A percentile compares a stretch with the other conserved stretches of the same genome.
These are phyloP conservation scores for Protomyces lactucae-debilis DNA, from an alignment of 1,139 yeast species.

Conservation along the genomic window DNA sequence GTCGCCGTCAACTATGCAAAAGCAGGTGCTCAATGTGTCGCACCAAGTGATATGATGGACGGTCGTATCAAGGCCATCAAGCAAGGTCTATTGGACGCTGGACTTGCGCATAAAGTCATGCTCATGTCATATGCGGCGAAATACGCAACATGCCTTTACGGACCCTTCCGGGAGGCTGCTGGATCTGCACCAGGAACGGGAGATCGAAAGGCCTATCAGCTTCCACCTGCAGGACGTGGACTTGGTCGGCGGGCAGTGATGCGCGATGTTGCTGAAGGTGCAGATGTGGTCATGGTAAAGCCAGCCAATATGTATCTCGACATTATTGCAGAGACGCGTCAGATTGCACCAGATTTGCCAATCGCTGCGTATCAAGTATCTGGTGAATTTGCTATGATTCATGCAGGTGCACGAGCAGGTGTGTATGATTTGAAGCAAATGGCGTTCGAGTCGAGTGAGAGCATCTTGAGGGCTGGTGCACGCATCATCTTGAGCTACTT, in stretches of 20 bases:
- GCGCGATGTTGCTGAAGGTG: conserved; percentile 86
- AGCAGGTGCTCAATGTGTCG: conserved; percentile 70
- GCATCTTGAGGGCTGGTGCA: conserved; percentile 94
- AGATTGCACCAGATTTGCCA: conserved; percentile 76
- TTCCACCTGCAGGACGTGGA: conserved; percentile 90
- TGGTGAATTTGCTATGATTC: conserved; percentile 97
- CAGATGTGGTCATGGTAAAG: conserved; percentile 91
- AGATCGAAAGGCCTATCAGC: conserved; percentile 86
- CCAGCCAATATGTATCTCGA: conserved; percentile 97
- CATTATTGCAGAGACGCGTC: conserved; percentile 79
- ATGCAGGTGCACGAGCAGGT: conserved; percentile 97
- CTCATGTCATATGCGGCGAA: conserved; percentile 94
- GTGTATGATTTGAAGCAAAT: conserved; percentile 79
- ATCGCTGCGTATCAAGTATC: conserved; percentile 93
- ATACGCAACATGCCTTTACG: conserved; percentile 84
- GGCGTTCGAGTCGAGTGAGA: conserved; percentile 89
- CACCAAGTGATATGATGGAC: conserved; percentile 98
- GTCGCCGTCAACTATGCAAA: conserved; percentile 93
- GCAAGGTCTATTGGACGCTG: conserved; percentile 73
- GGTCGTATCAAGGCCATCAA: conserved; percentile 90
- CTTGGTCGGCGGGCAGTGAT: conserved; percentile 84
- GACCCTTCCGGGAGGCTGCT: conserved; percentile 98
- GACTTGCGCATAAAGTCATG: conserved; percentile 79
- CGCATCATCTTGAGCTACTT: conserved; percentile 83
- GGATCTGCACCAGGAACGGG: conserved; percentile 87